phyloP scores from a whole-genome alignment of 106 monocot species.

The Agapanthus africanus region DNA sequence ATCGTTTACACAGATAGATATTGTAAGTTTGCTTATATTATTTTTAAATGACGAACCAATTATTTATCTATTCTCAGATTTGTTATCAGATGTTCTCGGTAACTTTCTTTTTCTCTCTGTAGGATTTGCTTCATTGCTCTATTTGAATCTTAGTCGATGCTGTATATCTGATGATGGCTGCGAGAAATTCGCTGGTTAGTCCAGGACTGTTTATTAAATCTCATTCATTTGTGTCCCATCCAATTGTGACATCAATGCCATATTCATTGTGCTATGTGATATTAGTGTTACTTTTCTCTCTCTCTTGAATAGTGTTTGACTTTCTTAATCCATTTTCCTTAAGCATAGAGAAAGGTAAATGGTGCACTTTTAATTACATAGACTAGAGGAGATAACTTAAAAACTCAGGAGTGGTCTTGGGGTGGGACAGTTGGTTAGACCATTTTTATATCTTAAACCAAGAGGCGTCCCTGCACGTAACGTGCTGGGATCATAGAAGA shows the following conservation, averaged over 20 bases:
- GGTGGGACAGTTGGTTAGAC: too few species aligned
- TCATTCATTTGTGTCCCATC: background rate
- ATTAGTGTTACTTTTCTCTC: too few species aligned
- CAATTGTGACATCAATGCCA: background rate
- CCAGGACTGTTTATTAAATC: background rate
- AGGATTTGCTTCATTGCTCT: slow-evolving; percentile 50
- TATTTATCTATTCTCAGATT: background rate
- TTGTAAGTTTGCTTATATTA: too few species aligned
- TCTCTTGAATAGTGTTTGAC: too few species aligned
- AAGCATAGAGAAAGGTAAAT: background rate
- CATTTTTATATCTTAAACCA: too few species aligned
- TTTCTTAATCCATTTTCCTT: background rate
- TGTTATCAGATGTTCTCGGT: background rate
- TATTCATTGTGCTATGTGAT: too few species aligned
- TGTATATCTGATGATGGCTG: slow-evolving; percentile 79
- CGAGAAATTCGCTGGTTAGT: slow-evolving; percentile 74
- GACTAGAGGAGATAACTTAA: too few species aligned
- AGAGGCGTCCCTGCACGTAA: too few species aligned
- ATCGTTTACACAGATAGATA: too few species aligned
- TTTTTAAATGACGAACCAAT: background rate
- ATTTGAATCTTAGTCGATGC: slow-evolving; percentile 85
- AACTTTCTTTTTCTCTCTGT: slow-evolving; percentile 6
- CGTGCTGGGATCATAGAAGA: too few species aligned
- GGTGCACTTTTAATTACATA: background rate
- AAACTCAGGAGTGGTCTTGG: too few species aligned